phyloP scores from a whole-genome alignment of 352 stramenopile species.

The Thraustochytrium striatum region DNA sequence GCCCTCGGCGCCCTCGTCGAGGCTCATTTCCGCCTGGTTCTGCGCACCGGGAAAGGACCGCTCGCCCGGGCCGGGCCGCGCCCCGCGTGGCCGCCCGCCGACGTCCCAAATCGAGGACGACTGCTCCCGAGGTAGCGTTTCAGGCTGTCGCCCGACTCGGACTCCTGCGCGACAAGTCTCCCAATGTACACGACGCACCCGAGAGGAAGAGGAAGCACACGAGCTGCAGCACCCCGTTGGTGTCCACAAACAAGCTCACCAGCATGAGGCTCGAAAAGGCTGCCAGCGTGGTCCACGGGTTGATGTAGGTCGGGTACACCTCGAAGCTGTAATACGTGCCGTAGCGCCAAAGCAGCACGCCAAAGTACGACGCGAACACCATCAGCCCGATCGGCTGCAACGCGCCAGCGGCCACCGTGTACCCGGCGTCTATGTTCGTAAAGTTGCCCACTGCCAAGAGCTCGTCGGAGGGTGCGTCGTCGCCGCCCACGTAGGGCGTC shows the following conservation, averaged over 20 bases:
- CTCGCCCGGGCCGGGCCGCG: too few relatives aligned
- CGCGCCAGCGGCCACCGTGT: not conserved
- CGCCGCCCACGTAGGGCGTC: not conserved
- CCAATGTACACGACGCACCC: too few relatives aligned
- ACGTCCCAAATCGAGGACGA: too few relatives aligned
- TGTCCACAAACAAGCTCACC: slow-evolving; percentile 25
- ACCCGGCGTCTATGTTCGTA: too few relatives aligned
- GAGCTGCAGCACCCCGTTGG: not conserved
- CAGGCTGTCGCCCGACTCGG: too few relatives aligned
- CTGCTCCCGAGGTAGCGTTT: too few relatives aligned
- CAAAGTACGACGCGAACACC: not conserved
- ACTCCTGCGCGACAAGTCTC: too few relatives aligned
- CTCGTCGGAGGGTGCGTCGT: not conserved
- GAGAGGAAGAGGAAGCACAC: slow-evolving; percentile 33
- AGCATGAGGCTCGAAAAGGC: slow-evolving; percentile 6
- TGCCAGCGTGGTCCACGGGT: slow-evolving; percentile 23
- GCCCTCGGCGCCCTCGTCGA: too few relatives aligned
- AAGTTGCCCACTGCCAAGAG: not conserved
- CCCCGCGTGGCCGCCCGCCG: too few relatives aligned
- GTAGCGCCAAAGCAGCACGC: slow-evolving; percentile 27
- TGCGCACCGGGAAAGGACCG: too few relatives aligned
- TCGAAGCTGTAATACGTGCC: slow-evolving; percentile 34
- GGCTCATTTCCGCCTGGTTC: too few relatives aligned
- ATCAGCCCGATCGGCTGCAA: slow-evolving; percentile 20
- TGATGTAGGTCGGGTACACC: slow-evolving; percentile 5